phyloP scores from a whole-genome alignment of 2,329 filamentous ascomycete species.

The Periconia digitata region DNA sequence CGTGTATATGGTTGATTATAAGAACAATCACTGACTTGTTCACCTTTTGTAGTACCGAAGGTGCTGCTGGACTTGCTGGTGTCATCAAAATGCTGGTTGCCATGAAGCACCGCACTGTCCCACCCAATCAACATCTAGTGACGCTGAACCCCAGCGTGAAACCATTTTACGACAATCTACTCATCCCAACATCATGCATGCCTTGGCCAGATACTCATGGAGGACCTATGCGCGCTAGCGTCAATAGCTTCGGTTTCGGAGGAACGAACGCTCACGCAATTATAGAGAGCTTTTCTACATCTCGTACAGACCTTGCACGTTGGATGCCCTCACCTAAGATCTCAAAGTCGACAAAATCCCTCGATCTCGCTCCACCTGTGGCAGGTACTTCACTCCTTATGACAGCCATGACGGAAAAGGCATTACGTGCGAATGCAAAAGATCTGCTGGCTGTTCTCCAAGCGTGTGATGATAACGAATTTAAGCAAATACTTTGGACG shows the following conservation, averaged over 20 bases:
- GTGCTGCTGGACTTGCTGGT: constrained; percentile 33
- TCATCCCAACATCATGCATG: constrained; percentile 9
- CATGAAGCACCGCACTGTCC: constrained; percentile 39
- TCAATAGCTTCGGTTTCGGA: constrained; percentile 10
- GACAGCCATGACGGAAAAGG: too few relatives aligned
- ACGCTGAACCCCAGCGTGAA: constrained; percentile 17
- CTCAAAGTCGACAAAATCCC: not conserved
- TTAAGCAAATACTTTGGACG: too few relatives aligned
- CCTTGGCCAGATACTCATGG: constrained; percentile 4
- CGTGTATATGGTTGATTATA: too few relatives aligned
- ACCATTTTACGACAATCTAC: constrained; percentile 11
- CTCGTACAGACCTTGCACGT: not conserved
- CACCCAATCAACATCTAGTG: constrained; percentile 25
- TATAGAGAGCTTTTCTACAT: constrained; percentile 12
- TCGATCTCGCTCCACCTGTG: too few relatives aligned
- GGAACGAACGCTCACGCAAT: constrained; percentile 14
- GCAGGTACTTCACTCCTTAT: too few relatives aligned
- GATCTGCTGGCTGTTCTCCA: too few relatives aligned
- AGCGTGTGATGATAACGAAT: too few relatives aligned
- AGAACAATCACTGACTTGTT: constrained; percentile 17
- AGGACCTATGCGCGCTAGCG: not conserved
- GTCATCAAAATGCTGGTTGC: constrained; percentile 44
- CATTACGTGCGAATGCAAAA: too few relatives aligned
- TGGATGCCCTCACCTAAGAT: not conserved
- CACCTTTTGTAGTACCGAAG: constrained; percentile 40